Conservation (phyloP, 139 green algal species). For the Trebouxia sp. region DNA sequence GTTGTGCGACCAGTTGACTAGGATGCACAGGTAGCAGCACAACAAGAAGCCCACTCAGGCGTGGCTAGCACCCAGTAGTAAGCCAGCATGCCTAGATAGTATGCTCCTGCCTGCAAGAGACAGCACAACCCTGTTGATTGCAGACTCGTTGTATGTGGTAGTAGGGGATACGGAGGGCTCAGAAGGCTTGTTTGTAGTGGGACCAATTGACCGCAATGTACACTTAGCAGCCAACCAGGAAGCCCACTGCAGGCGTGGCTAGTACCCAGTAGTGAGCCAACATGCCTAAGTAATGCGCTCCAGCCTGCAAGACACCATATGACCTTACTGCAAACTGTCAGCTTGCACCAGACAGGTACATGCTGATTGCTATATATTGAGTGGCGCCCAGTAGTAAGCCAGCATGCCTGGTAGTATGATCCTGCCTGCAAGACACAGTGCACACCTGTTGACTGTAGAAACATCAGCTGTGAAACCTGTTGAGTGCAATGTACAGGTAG, state of each 20-base stretch:
- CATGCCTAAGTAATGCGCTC: constrained; percentile 81
- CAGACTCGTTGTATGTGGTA: not conserved
- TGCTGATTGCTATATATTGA: not conserved
- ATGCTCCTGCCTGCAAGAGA: not conserved
- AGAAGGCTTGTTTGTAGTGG: constrained; percentile 71
- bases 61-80: constrained; percentile 76
- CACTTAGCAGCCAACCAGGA: constrained; percentile 86
- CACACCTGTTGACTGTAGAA: constrained; percentile 30
- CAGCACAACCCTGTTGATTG: not conserved
- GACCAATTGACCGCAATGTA: constrained; percentile 78
- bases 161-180: constrained; percentile 66
- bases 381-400: not conserved
- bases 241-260: constrained; percentile 77
- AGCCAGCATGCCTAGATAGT: not conserved
- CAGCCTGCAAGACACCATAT: constrained; percentile 41
- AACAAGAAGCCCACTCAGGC: constrained; percentile 81
- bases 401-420: not conserved
- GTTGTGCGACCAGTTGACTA: not conserved
- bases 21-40: constrained; percentile 37
- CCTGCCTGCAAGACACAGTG: constrained; percentile 71
- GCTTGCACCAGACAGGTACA: not conserved
- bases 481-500: constrained; percentile 83
- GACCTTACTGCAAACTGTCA: too few relatives aligned
- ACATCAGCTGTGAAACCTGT: constrained; percentile 72
- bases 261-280: constrained; percentile 92